A percentile compares a stretch with the other conserved stretches of the same genome.
Evolutionary conservation across 176 grass and related monocot species (phyloP).

Genomic region (Oryza glumipatula): DNA sequence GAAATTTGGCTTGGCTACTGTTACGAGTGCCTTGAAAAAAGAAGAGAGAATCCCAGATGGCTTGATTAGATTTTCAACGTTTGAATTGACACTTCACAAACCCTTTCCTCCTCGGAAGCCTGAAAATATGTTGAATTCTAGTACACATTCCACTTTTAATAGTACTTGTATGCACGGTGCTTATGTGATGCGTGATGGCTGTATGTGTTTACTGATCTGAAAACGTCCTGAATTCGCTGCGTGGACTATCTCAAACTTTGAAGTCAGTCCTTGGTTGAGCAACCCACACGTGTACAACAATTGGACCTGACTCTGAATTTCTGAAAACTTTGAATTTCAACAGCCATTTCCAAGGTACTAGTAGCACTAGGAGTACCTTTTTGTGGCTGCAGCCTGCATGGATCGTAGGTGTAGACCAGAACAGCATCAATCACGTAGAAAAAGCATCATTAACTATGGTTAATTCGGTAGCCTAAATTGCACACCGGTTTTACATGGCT

Average conservation of each 20-base stretch:
- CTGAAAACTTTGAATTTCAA: not conserved
- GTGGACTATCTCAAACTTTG: slow-evolving; percentile 34
- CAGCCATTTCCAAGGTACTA: not conserved
- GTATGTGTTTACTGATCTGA: not conserved
- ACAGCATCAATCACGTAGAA: not conserved
- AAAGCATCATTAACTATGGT: not conserved
- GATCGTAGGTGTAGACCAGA: not conserved
- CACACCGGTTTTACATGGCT: not conserved
- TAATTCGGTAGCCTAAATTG: not conserved
- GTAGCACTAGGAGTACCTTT: not conserved
- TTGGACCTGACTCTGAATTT: not conserved
- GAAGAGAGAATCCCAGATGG: not conserved
- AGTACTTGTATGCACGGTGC: not conserved
- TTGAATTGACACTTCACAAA: not conserved
- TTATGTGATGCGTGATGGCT: not conserved
- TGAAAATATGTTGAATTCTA: not conserved
- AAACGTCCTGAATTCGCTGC: slow-evolving; percentile 19
- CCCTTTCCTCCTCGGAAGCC: not conserved
- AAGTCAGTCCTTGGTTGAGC: not conserved
- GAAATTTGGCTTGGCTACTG: not conserved
- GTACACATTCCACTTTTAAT: not conserved
- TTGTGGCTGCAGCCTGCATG: not conserved
- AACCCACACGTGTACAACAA: not conserved
- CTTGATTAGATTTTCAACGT: not conserved
- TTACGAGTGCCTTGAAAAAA: not conserved